Evolutionary conservation across 2,329 filamentous ascomycete genomes (phyloP), one percentile per base, ranked within the genome.

Genomic region (Monosporascus sp.): DNA sequence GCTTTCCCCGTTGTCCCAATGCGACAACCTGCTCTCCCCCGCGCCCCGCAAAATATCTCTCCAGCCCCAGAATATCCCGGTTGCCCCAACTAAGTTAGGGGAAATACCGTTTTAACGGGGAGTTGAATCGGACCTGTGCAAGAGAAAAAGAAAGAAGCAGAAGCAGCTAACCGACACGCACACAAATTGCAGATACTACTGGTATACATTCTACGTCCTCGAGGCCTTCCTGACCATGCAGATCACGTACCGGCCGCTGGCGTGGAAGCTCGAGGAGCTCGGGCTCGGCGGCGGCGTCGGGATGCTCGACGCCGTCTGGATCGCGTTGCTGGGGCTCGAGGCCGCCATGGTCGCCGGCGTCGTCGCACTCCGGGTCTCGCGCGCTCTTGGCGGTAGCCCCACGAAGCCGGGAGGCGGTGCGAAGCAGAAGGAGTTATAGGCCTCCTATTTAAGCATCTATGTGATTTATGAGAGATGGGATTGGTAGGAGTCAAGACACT

Each of bases 151-250:
- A 41, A 20, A 40, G 20, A 20, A 18, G 38, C 20, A 20, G 9
- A 41, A 2, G 15, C n/a, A n/a, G 38, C 26, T 26, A 7, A 26
- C 26, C 26, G 7, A 26, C 7, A 26, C 7, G 7, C 26, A 26
- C 7, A 26, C 7, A 6, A 5, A 26, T 24, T 24, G 17, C 50
- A 61, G 59, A 47, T 56, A 54, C 11, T 60, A 60, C 46, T 61
- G 59, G 59, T 60, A 60, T 40, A 58, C 59, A 11, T 61, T 57
- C 49, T 61, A 61, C 52, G 50, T 55, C 43, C 54, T 58, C 46
- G 55, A 57, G 24, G 58, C 56, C 26, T 61, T 61, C 49, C 47
- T 61, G 50, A 44, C 58, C 38, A 52, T 57, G 40, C 59, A 61
- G 54, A 56, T 61, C 43, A 31, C 58, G 9, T 56, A 61, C 54